Evolutionary conservation across 2,329 filamentous ascomycete species (phyloP).

Genomic region (Sporothrix inflata): DNA sequence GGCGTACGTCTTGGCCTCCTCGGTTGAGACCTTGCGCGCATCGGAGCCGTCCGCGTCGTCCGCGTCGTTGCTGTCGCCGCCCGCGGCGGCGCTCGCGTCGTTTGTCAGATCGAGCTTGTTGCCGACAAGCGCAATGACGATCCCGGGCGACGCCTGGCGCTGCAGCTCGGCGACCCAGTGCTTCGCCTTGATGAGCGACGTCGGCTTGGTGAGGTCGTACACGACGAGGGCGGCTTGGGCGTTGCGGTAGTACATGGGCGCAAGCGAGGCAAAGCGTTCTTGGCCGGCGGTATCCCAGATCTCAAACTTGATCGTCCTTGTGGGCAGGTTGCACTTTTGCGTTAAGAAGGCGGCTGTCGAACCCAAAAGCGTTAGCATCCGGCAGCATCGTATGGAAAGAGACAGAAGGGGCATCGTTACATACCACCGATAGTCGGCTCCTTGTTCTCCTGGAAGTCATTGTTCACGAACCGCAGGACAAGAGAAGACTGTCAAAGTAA

Average conservation of each 20-base stretch:
- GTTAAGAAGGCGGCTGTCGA: constrained; percentile 87
- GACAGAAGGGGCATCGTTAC: constrained; percentile 37
- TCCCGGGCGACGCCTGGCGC: constrained; percentile 91
- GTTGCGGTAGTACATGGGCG: constrained; percentile 99
- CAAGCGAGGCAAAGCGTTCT: constrained; percentile 93
- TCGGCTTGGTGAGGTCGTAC: constrained; percentile 97
- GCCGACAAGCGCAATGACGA: constrained; percentile 94
- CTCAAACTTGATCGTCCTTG: constrained; percentile 87
- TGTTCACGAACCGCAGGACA: constrained; percentile 97
- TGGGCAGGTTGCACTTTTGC: constrained; percentile 96
- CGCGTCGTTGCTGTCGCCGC: constrained; percentile 53
- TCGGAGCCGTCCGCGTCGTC: constrained; percentile 74
- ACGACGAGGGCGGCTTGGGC: constrained; percentile 96
- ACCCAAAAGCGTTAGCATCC: background rate
- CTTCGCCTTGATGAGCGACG: constrained; percentile 93
- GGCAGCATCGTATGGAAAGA: constrained; percentile 13
- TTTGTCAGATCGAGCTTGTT: constrained; percentile 93
- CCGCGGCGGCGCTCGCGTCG: constrained; percentile 55
- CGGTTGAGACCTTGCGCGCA: constrained; percentile 85
- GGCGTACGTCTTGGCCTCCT: constrained; percentile 89
- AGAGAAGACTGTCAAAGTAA: constrained; percentile 75
- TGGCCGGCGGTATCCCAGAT: constrained; percentile 99
- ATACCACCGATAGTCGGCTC: constrained; percentile 97
- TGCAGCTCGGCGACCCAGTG: constrained; percentile 99
- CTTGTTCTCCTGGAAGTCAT: constrained; percentile 99